A percentile compares a stretch with the other conserved stretches of the same genome.
Evolutionary conservation across 1,139 yeast genomes (phyloP).

Genomic region (Pichia sorboxylosa): DNA sequence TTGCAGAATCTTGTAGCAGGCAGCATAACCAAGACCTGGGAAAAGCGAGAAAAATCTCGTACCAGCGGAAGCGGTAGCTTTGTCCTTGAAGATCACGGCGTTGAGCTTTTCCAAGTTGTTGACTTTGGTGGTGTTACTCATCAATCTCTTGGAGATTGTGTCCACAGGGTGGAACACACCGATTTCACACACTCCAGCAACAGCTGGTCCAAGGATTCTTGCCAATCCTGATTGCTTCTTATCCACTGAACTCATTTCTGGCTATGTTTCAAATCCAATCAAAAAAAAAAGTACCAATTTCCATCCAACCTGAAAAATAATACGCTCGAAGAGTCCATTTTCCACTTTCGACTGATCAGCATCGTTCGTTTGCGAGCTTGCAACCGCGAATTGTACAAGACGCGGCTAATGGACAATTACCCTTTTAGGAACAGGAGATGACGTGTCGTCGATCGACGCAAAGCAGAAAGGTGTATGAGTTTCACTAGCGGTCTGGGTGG

Average conservation of each 20-base stretch:
- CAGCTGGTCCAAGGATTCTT: slow-evolving; percentile 89
- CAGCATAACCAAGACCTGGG: slow-evolving; percentile 98
- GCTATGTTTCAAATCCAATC: too few relatives aligned
- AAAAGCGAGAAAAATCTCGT: slow-evolving; percentile 72
- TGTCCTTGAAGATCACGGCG: slow-evolving; percentile 74
- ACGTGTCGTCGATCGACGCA: too few relatives aligned
- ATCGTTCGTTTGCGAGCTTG: too few relatives aligned
- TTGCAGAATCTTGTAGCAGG: slow-evolving; percentile 90
- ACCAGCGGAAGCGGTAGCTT: slow-evolving; percentile 60
- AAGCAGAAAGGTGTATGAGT: too few relatives aligned
- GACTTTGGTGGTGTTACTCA: slow-evolving; percentile 83
- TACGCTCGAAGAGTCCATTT: too few relatives aligned
- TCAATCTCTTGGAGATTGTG: slow-evolving; percentile 92
- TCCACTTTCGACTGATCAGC: too few relatives aligned
- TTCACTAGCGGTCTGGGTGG: too few relatives aligned
- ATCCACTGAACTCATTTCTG: slow-evolving; percentile 32
- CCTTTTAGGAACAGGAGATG: too few relatives aligned
- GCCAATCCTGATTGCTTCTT: slow-evolving; percentile 85
- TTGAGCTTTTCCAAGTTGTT: slow-evolving; percentile 57
- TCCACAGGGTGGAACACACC: slow-evolving; percentile 98
- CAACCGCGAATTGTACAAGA: too few relatives aligned
- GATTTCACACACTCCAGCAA: slow-evolving; percentile 94
- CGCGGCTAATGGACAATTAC: too few relatives aligned
- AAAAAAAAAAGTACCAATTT: too few relatives aligned
- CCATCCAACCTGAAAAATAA: too few relatives aligned